Percentiles rank a stretch among this genome's conserved stretches.
phyloP scores from a whole-genome alignment of 306 rosid species.

The Hippophae tibetana region DNA sequence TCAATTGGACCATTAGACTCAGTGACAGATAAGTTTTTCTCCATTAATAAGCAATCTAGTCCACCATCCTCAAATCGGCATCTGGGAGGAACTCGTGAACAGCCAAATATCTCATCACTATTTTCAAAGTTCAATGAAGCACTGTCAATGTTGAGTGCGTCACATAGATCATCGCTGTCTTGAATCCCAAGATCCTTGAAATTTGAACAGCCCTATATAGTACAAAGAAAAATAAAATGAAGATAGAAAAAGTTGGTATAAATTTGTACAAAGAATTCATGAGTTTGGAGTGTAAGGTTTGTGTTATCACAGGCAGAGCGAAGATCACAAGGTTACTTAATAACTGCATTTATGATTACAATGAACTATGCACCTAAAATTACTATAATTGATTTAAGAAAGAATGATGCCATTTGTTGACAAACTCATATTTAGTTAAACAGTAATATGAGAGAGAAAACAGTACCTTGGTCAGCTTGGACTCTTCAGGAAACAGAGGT shows the following conservation, averaged over 20 bases:
- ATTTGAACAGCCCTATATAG: constrained; percentile 33
- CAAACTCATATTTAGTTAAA: too few species aligned
- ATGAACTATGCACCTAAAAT: too few species aligned
- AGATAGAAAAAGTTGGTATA: neutral
- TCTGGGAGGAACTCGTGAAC: constrained; percentile 35
- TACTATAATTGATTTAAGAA: too few species aligned
- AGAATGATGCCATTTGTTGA: too few species aligned
- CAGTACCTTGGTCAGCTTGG: constrained; percentile 44
- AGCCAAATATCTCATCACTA: constrained; percentile 40
- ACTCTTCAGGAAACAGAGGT: constrained; percentile 31
- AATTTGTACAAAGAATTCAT: neutral
- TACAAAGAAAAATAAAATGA: neutral
- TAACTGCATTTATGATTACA: too few species aligned
- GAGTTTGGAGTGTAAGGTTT: too few species aligned
- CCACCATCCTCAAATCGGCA: constrained; percentile 49
- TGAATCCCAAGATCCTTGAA: constrained; percentile 37
- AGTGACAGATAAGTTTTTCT: constrained; percentile 40
- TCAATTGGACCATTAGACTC: constrained; percentile 49
- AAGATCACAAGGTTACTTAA: too few species aligned
- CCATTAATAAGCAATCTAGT: constrained; percentile 48
- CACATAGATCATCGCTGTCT: constrained; percentile 37
- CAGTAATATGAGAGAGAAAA: neutral
- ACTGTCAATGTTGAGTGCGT: constrained; percentile 40
- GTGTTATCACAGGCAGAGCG: too few species aligned
- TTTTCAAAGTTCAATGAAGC: constrained; percentile 32